These are phyloP conservation scores for Nannochloris sp. DNA, from an alignment of 139 green algal species.

Conservation along the genomic window DNA sequence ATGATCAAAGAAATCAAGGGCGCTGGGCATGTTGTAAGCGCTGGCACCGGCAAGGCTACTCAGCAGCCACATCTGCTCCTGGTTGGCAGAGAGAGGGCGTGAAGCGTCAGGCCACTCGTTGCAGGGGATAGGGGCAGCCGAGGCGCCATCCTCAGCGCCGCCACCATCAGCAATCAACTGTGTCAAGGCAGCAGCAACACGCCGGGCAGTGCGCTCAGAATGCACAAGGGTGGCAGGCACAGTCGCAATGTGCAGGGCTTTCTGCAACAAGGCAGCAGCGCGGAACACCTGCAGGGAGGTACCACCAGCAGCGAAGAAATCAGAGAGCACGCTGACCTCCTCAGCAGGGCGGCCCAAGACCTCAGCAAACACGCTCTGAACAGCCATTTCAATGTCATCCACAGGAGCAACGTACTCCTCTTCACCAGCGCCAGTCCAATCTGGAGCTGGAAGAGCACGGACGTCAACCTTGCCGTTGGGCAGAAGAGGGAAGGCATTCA, in stretches of 20 bases:
- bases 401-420: slow-evolving; percentile 4
- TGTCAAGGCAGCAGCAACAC: not conserved
- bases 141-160: not conserved
- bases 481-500: slow-evolving; percentile 12
- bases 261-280: not conserved
- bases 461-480: slow-evolving; percentile 1
- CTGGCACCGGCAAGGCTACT: too few species aligned
- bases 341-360: not conserved
- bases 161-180: not conserved
- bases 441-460: not conserved
- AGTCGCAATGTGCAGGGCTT: not conserved
- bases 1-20: too few species aligned
- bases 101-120: not conserved
- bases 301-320: not conserved
- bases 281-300: not conserved
- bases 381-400: not conserved
- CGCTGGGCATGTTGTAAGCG: too few species aligned
- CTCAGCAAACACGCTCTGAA: not conserved
- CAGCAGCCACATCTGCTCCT: slow-evolving; percentile 1
- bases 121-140: too few species aligned
- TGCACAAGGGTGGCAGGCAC: not conserved
- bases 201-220: not conserved
- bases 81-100: not conserved
- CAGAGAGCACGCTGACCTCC: not conserved
- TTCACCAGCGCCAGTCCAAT: not conserved